Base-by-base conservation (phyloP, 257 asterid genomes). In the Cruciata laevipes region DNA sequence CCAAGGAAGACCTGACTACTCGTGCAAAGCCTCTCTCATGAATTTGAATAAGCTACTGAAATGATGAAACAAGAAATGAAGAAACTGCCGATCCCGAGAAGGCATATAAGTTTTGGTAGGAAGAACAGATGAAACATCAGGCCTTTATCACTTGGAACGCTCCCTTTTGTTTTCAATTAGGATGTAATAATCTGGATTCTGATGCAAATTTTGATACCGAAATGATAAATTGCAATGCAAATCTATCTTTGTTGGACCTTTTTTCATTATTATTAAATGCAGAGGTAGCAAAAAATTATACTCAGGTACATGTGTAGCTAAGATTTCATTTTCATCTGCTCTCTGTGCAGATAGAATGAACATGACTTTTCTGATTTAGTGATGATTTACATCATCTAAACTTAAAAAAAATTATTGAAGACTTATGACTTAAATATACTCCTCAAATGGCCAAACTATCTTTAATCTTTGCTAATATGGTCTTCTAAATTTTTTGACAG, bases 21-120 rank as follows among this genome's bases (percentile, higher is more conserved):
- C 96, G 97, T 33, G 96, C 95, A 7, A 90, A 84, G 66, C 90
- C 83, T n/a, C 74, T 78, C 30, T 76, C 81, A 2, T 86, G 80
- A 85, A n/a, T n/a, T n/a, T n/a, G n/a, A n/a, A n/a, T n/a, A n/a
- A 37, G 70, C 21, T 1, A 7, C 63, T 61, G 66, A 11, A 66
- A 20, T 14, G 52, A 11, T 42, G 51, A 32, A 71, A 63, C 38
- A 55, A 52, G 55, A 56, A 31, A 53, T n/a, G 57, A 14, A n/a
- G 67, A 55, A 35, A 51, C 33, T 66, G 44, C 44, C 40, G 17
- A 38, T 25, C 57, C 8, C n/a, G 35, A 55, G 21, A 64, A 53
- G 60, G 40, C 13, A 23, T 44, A 14, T 23, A 25, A 17, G 35
- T 65, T 18, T 40, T 65, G 38, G 42, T 65, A 23, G 69, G 58